These are phyloP conservation scores for Neostapfia colusana DNA, from an alignment of 176 grass and related monocot genomes.

Conservation along the genomic window DNA sequence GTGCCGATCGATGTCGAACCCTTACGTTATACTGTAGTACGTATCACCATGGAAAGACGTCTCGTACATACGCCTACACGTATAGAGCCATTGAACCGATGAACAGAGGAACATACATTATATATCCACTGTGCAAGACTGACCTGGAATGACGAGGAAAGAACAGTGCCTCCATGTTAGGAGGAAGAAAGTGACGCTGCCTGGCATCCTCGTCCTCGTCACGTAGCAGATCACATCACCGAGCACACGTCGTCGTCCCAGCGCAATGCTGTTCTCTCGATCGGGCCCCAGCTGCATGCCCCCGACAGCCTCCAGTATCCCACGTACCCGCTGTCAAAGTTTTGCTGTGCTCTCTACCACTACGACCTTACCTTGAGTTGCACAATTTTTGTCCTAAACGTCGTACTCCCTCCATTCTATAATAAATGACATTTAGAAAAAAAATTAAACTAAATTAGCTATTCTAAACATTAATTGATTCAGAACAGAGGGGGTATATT, in stretches of 20 bases:
- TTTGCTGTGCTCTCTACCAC: background rate
- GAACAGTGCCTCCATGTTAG: conserved; percentile 35
- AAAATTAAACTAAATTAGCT: too few species aligned
- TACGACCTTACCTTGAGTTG: background rate
- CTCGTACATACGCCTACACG: too few species aligned
- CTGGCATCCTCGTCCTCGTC: background rate
- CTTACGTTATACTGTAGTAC: conserved; percentile 1
- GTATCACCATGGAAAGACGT: background rate
- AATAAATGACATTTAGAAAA: too few species aligned
- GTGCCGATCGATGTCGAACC: background rate
- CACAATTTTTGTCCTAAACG: too few species aligned
- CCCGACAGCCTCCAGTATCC: conserved; percentile 31
- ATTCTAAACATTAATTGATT: too few species aligned
- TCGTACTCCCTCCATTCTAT: too few species aligned
- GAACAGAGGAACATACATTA: conserved; percentile 12
- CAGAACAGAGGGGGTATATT: too few species aligned
- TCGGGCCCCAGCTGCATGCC: background rate
- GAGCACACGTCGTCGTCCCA: background rate
- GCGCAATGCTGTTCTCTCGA: background rate
- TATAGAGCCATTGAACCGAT: background rate
- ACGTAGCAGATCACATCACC: conserved; percentile 9
- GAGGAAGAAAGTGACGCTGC: conserved; percentile 25
- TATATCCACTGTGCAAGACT: conserved; percentile 24
- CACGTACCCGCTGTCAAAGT: conserved; percentile 23
- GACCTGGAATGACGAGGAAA: conserved; percentile 42